Conservation (phyloP, 148 eudicot genomes). For the Suaeda aralocaspica region DNA sequence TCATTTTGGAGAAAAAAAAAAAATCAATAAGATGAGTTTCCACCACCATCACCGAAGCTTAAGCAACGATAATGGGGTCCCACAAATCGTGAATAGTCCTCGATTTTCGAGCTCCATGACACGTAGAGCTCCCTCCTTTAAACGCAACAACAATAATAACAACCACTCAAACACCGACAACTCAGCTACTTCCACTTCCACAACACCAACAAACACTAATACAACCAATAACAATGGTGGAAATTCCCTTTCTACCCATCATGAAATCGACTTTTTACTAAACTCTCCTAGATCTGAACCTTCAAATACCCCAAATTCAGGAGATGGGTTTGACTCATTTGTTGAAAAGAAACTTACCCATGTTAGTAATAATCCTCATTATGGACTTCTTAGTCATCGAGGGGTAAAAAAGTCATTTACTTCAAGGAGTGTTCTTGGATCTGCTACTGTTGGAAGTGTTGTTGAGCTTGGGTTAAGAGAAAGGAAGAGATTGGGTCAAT, state of each 20-base stretch:
- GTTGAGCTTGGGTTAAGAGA: slow-evolving; percentile 47
- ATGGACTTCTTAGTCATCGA: slow-evolving; percentile 39
- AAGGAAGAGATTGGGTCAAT: slow-evolving; percentile 59
- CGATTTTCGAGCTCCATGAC: slow-evolving; percentile 70
- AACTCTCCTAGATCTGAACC: slow-evolving; percentile 85
- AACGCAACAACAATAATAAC: slow-evolving; percentile 34
- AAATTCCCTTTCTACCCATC: slow-evolving; percentile 28
- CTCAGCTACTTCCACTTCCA: background rate
- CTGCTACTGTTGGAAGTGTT: slow-evolving; percentile 28
- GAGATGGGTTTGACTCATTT: slow-evolving; percentile 37
- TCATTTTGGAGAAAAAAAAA: too few relatives aligned
- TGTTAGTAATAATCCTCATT: slow-evolving; percentile 18
- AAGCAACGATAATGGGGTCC: slow-evolving; percentile 40
- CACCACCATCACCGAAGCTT: slow-evolving; percentile 37
- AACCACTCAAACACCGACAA: background rate
- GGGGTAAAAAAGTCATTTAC: background rate
- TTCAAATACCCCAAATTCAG: slow-evolving; percentile 22
- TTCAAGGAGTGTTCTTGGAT: background rate
- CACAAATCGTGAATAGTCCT: slow-evolving; percentile 68
- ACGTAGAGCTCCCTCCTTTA: slow-evolving; percentile 83
- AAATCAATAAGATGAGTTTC: too few relatives aligned
- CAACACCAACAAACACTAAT: background rate
- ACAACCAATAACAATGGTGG: slow-evolving; percentile 5
- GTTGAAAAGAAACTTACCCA: slow-evolving; percentile 46
- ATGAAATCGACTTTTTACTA: slow-evolving; percentile 53